Conservation (phyloP, 257 asterid species). For the Paulownia fortunei region DNA sequence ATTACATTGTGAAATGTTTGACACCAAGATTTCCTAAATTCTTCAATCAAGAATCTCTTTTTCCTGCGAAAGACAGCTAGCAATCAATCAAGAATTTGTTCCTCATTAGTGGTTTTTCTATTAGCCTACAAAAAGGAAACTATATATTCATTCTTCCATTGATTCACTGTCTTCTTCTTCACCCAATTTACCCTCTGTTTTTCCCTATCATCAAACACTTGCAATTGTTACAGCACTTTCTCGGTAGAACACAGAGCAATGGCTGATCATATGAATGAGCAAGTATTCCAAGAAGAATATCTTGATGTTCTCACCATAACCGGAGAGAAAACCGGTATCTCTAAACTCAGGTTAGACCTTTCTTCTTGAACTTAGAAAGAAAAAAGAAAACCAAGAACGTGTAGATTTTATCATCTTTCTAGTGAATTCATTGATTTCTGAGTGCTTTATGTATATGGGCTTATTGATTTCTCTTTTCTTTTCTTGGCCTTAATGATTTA, state of each 20-base stretch:
- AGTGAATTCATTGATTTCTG: neutral
- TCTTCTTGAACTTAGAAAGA: neutral
- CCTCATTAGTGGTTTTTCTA: no score
- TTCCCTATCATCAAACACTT: neutral
- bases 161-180: neutral
- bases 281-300: constrained; percentile 55
- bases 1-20: no score
- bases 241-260: constrained; percentile 24
- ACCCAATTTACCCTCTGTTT: neutral
- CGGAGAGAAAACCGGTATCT: constrained; percentile 78
- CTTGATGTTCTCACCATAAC: constrained; percentile 78
- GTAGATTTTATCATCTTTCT: neutral
- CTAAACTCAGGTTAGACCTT: constrained; percentile 77
- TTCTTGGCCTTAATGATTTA: neutral
- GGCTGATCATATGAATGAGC: constrained; percentile 31
- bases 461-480: neutral
- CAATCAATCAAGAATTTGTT: no score
- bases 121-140: no score
- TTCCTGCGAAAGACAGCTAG: no score
- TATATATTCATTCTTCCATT: no score
- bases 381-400: neutral
- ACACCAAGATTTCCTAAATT: no score
- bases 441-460: neutral
- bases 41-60: no score
- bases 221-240: neutral